Conservation (phyloP, 345 rosid genomes). For the Melastoma malabathricum region DNA sequence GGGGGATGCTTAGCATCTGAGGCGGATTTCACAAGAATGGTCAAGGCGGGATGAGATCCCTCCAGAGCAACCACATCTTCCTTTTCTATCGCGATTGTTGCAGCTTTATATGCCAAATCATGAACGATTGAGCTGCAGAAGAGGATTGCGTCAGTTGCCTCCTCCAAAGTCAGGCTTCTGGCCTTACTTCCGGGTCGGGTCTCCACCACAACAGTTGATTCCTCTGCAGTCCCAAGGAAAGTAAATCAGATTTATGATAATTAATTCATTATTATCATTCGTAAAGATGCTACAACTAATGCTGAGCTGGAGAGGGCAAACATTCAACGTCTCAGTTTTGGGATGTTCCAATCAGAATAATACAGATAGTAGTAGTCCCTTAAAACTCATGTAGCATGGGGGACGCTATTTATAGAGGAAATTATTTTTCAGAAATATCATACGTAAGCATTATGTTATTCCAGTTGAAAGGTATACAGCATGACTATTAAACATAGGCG, state of each 20-base stretch:
- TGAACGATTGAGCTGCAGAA: slow-evolving; percentile 95
- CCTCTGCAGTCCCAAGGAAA: slow-evolving; percentile 31
- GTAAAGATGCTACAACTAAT: too few species aligned
- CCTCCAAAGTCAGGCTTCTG: slow-evolving; percentile 89
- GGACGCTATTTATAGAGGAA: too few species aligned
- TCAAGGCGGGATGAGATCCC: slow-evolving; percentile 57
- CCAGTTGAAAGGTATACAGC: too few species aligned
- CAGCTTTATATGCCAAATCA: slow-evolving; percentile 75
- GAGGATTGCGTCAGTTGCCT: slow-evolving; percentile 84
- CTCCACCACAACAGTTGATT: slow-evolving; percentile 56
- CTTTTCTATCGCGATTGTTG: slow-evolving; percentile 62
- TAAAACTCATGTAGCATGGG: too few species aligned
- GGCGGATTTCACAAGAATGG: slow-evolving; percentile 52
- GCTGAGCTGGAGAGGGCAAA: too few species aligned
- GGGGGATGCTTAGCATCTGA: slow-evolving; percentile 28
- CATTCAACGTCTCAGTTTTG: too few species aligned
- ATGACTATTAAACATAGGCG: too few species aligned
- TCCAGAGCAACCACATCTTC: slow-evolving; percentile 34
- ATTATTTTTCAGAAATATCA: too few species aligned
- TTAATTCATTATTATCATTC: too few species aligned
- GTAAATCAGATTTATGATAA: background rate
- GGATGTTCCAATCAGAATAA: too few species aligned
- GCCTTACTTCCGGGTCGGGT: slow-evolving; percentile 42
- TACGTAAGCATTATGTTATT: too few species aligned
- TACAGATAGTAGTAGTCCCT: too few species aligned